phyloP scores from a whole-genome alignment of 768 basidiomycete genomes.

The Suillus clintonianus region DNA sequence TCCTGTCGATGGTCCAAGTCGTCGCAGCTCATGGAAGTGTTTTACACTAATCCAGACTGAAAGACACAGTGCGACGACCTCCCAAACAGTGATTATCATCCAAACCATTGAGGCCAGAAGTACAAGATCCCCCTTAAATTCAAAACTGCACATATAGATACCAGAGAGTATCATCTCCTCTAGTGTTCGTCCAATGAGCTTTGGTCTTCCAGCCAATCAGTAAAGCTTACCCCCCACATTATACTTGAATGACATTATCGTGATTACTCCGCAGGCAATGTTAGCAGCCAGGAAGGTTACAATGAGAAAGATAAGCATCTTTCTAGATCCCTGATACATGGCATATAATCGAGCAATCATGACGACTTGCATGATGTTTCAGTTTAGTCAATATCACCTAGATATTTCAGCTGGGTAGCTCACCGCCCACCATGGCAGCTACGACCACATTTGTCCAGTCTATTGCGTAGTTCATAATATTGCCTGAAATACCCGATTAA shows the following conservation, averaged over 20 bases:
- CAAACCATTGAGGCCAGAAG: background rate
- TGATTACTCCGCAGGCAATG: background rate
- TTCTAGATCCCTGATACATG: background rate
- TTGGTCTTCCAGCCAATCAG: background rate
- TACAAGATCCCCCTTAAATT: too few species aligned
- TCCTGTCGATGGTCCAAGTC: background rate
- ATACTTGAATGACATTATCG: background rate
- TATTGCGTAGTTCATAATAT: background rate
- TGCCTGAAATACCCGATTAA: background rate
- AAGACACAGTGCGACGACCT: background rate
- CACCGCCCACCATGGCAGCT: background rate
- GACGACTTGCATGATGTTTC: background rate
- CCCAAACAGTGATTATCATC: background rate
- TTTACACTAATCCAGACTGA: background rate
- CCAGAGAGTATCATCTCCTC: background rate
- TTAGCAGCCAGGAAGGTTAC: background rate
- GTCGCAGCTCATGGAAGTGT: background rate
- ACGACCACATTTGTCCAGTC: background rate
- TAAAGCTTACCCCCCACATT: background rate
- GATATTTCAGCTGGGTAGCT: background rate
- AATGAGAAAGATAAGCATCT: background rate
- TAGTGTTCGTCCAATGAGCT: background rate
- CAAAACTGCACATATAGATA: background rate
- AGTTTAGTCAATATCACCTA: background rate
- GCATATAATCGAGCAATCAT: background rate